phyloP scores from a whole-genome alignment of 2,329 filamentous ascomycete species.

The Emmonsiellopsis sp. region DNA sequence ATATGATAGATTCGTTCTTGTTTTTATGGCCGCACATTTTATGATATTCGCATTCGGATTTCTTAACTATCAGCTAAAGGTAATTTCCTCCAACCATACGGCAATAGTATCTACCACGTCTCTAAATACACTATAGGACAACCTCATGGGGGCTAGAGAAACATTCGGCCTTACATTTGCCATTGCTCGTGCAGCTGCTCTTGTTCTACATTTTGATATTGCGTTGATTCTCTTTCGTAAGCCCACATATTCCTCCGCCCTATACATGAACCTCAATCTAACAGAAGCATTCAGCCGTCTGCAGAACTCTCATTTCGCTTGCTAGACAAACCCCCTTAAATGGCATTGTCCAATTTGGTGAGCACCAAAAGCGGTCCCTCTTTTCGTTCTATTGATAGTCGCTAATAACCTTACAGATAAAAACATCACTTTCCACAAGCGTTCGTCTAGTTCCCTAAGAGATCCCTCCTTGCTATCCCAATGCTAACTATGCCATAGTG shows the following conservation, averaged over 20 bases:
- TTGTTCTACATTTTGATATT: conserved; percentile 73
- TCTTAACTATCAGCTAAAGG: conserved; percentile 67
- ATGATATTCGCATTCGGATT: conserved; percentile 74
- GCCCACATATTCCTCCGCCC: not conserved
- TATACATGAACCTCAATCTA: not conserved
- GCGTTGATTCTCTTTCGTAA: conserved; percentile 61
- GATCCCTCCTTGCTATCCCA: no score
- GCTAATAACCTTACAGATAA: conserved; percentile 45
- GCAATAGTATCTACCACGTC: not conserved
- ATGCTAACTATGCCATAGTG: conserved; percentile 20
- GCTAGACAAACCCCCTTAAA: conserved; percentile 72
- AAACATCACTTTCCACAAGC: conserved; percentile 82
- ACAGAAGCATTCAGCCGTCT: conserved; percentile 46
- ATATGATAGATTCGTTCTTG: conserved; percentile 56
- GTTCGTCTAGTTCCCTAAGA: conserved; percentile 8
- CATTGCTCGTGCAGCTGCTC: conserved; percentile 64
- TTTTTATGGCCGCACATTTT: conserved; percentile 63
- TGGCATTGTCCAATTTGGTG: conserved; percentile 67
- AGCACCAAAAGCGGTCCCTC: not conserved
- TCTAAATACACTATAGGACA: conserved; percentile 40
- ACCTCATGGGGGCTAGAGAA: conserved; percentile 53
- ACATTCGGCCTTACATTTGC: conserved; percentile 68
- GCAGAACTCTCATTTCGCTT: conserved; percentile 73
- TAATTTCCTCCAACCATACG: conserved; percentile 12
- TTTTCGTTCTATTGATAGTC: not conserved